Conservation (phyloP, 1,284 basidiomycete genomes). For the Fomes fomentarius region DNA sequence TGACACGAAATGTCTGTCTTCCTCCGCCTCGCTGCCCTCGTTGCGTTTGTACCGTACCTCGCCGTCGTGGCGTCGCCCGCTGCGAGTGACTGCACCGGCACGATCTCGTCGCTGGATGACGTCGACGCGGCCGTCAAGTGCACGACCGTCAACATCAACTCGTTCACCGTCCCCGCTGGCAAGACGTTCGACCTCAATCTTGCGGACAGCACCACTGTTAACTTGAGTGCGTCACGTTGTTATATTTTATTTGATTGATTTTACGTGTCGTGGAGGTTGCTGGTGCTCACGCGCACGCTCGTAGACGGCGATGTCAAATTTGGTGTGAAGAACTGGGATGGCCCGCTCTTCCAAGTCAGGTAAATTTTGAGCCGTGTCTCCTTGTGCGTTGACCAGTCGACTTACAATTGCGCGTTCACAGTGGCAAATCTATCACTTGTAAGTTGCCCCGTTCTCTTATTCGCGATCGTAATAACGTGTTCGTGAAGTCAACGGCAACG, state of each 20-base stretch:
- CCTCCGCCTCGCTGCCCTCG: slow-evolving; percentile 16
- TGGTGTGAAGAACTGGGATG: slow-evolving; percentile 24
- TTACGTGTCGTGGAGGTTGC: neutral
- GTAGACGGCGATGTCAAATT: slow-evolving; percentile 26
- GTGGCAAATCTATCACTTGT: slow-evolving; percentile 24
- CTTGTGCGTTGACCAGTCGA: neutral
- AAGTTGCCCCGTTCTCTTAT: no score
- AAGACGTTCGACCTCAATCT: slow-evolving; percentile 24
- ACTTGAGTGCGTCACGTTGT: slow-evolving; percentile 18
- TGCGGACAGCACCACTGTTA: slow-evolving; percentile 20
- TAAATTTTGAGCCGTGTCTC: neutral
- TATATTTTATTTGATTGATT: neutral
- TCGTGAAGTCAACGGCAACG: slow-evolving; percentile 41
- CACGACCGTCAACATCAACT: slow-evolving; percentile 38
- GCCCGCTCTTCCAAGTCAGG: slow-evolving; percentile 28
- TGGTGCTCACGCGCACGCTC: no score
- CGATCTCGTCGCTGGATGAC: slow-evolving; percentile 38
- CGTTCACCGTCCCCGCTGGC: slow-evolving; percentile 31
- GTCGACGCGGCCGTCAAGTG: slow-evolving; percentile 36
- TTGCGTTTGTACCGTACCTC: slow-evolving; percentile 11
- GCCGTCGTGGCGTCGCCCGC: slow-evolving; percentile 16
- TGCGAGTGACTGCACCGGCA: slow-evolving; percentile 33
- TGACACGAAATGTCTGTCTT: slow-evolving; percentile 8
- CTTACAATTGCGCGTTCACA: neutral
- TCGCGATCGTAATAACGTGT: no score